These are phyloP conservation scores for Talaromyces sp. DNA, from an alignment of 2,329 filamentous ascomycete species.

Conservation along the genomic window DNA sequence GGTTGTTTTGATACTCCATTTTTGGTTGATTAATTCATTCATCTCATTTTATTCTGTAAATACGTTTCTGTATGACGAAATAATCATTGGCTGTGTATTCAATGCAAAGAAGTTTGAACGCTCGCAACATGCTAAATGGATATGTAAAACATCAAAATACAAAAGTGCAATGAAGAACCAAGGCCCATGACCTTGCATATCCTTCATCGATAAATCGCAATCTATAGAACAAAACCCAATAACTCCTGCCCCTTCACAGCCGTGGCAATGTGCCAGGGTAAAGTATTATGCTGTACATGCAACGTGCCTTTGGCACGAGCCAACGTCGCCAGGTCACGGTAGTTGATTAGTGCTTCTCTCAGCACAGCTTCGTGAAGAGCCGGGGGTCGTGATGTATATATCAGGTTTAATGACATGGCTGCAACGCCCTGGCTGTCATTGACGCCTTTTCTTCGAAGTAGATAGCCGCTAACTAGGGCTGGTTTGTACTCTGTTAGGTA, in stretches of 20 bases:
- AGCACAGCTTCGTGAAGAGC: conserved; percentile 35
- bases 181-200: background rate
- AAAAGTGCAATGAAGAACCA: background rate
- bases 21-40: conserved; percentile 20
- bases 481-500: conserved; percentile 43
- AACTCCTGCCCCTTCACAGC: conserved; percentile 42
- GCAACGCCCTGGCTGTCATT: conserved; percentile 42
- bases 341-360: conserved; percentile 43
- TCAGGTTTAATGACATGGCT: conserved; percentile 41
- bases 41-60: background rate
- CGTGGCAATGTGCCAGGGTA: conserved; percentile 49
- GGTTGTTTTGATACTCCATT: conserved; percentile 46
- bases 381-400: conserved; percentile 33
- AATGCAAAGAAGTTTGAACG: conserved; percentile 5
- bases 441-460: conserved; percentile 44
- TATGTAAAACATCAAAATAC: background rate
- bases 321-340: conserved; percentile 44
- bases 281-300: conserved; percentile 38
- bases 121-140: conserved; percentile 1
- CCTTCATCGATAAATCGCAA: background rate
- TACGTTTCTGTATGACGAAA: background rate
- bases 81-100: background rate
- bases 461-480: conserved; percentile 45
- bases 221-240: conserved; percentile 40
- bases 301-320: conserved; percentile 42